Base-by-base conservation (phyloP, 2,329 filamentous ascomycete genomes). In the Penicillium corylophilum region DNA sequence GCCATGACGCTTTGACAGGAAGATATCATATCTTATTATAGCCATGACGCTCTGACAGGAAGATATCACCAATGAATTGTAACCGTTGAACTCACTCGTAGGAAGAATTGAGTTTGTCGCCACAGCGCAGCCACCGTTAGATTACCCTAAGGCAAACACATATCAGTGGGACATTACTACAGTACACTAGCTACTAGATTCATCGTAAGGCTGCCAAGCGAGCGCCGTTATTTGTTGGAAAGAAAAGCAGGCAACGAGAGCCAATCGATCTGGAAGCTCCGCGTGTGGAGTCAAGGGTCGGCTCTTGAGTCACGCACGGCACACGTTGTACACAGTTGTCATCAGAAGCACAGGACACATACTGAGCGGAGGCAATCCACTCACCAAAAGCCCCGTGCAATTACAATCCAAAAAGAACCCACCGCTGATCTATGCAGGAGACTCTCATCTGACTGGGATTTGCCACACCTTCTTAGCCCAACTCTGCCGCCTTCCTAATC, bases 381-480 rank as follows among this genome's bases (percentile, higher is more conserved):
- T 28, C 3, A 5, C 15, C 5, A 35, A 26, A 16, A 4, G 33
- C 9, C 4, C 33, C 16, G 16, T 36, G 33, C 33, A 35, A 8
- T 35, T 35, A 16, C 16, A 39, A 20, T 31, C 18, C 29, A n/a
- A 7, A 12, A 36, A 36, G 15, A 36, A n/a, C n/a, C 33, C 33
- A 36, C 16, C 38, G 23, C 8, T 15, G 20, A 23, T 23, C 20
- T 39, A 43, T 48, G 48, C 44, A 43, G 16, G 24, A 38, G 35
- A 28, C 10, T 38, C 2, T 13, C 35, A 20, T 38, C 35, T 38
- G 13, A 53, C 44, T 54, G 49, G 33, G 50, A 47, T 54, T 59
- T 31, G 56, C 54, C 56, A 59, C 56, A 55, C 51, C 45, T 57
- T 50, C 48, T 54, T 50, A 39, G 24, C 42, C 40, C 39, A 24